Percentiles rank a stretch among this genome's conserved stretches.
Conservation (phyloP, 495 filamentous ascomycete genomes). For the Penicillium riverlandense region DNA sequence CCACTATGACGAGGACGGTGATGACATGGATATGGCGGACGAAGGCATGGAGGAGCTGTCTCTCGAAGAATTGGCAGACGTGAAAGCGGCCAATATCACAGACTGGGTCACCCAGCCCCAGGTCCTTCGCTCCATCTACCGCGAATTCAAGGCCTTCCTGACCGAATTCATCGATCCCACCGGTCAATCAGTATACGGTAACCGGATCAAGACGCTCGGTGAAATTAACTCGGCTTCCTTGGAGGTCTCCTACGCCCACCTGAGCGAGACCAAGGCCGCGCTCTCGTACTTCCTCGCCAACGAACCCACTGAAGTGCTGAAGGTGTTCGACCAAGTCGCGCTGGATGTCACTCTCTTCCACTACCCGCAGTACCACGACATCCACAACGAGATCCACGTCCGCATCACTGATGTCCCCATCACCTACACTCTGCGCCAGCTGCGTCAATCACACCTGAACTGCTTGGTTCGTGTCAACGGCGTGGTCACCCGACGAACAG, state of each 20-base stretch:
- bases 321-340: slow-evolving; percentile 94
- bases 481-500: slow-evolving; percentile 92
- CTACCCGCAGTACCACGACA: slow-evolving; percentile 95
- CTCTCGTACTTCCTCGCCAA: slow-evolving; percentile 98
- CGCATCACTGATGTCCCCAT: slow-evolving; percentile 92
- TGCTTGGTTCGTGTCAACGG: slow-evolving; percentile 91
- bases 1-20: slow-evolving; percentile 87
- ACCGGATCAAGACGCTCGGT: slow-evolving; percentile 85
- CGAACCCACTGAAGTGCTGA: slow-evolving; percentile 84
- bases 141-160: slow-evolving; percentile 95
- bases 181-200: slow-evolving; percentile 88
- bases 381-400: slow-evolving; percentile 96
- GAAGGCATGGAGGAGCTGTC: slow-evolving; percentile 94
- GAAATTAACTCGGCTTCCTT: slow-evolving; percentile 94
- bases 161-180: slow-evolving; percentile 88
- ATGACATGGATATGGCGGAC: slow-evolving; percentile 80
- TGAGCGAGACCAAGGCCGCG: slow-evolving; percentile 83
- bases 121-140: slow-evolving; percentile 86
- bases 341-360: slow-evolving; percentile 92
- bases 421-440: slow-evolving; percentile 91
- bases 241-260: slow-evolving; percentile 91
- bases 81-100: slow-evolving; percentile 85
- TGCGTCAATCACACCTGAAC: slow-evolving; percentile 95
- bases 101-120: slow-evolving; percentile 92
- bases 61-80: slow-evolving; percentile 82